A percentile compares a stretch with the other conserved stretches of the same genome.
Conservation (phyloP, 108 stramenopile genomes). For the Cafeteria roenbergensis region DNA sequence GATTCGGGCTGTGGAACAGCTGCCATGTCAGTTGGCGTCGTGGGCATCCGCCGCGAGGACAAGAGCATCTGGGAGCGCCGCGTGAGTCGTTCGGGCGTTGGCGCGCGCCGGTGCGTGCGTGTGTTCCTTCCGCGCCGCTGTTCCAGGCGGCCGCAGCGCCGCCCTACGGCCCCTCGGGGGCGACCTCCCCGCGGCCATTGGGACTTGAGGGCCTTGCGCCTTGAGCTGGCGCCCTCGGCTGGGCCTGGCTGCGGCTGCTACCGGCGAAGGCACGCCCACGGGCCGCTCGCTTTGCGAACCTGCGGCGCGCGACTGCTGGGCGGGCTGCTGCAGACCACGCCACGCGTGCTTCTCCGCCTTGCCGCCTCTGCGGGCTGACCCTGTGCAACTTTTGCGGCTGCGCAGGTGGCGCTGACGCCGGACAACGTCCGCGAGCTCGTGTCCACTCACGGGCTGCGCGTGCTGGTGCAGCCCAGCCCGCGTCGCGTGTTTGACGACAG, state of each 20-base stretch:
- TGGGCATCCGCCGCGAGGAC: conserved; percentile 5
- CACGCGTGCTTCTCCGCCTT: background rate
- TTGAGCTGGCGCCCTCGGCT: too few species aligned
- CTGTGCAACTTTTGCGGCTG: background rate
- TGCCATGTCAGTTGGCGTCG: too few species aligned
- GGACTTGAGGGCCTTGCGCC: too few species aligned
- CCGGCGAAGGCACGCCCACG: too few species aligned
- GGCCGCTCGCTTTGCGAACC: background rate
- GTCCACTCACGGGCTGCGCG: conserved; percentile 14
- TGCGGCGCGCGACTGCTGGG: background rate
- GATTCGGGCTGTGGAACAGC: too few species aligned
- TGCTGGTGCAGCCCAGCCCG: conserved; percentile 53
- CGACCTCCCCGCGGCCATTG: too few species aligned
- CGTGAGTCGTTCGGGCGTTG: background rate
- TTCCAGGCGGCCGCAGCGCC: too few species aligned
- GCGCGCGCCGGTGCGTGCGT: background rate
- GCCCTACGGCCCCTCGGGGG: too few species aligned
- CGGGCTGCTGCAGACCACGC: background rate
- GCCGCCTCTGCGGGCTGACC: background rate
- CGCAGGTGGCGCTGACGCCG: conserved; percentile 21
- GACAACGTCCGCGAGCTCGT: conserved; percentile 16
- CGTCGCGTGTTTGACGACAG: conserved; percentile 55
- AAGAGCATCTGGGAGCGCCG: conserved; percentile 9
- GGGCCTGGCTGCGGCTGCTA: too few species aligned
- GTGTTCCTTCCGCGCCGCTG: background rate